Conservation (phyloP, 495 filamentous ascomycete genomes). For the Aspergillus diversus region DNA sequence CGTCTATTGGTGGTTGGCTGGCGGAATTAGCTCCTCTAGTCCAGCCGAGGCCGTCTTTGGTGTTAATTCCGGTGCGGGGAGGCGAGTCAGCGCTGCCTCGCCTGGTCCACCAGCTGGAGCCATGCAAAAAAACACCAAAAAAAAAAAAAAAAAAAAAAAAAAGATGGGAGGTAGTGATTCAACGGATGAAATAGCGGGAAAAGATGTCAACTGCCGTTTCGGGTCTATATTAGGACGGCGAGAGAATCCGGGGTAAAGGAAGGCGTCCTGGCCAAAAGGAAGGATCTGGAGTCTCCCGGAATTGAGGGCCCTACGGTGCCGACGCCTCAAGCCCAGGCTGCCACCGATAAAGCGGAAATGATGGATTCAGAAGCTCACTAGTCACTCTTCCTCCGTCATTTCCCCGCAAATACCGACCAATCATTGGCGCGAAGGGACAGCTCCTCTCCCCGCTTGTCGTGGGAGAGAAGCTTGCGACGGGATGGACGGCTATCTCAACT, state of each 20-base stretch:
- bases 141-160: background rate
- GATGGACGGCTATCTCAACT: too few relatives aligned
- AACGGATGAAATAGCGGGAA: background rate
- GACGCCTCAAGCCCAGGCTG: background rate
- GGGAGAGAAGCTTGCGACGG: too few relatives aligned
- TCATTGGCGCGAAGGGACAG: background rate
- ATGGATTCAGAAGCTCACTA: background rate
- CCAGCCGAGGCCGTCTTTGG: too few relatives aligned
- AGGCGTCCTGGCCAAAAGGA: background rate
- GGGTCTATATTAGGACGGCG: background rate
- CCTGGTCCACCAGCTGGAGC: background rate
- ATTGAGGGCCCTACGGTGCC: background rate
- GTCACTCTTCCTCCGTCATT: background rate
- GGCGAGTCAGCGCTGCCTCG: too few relatives aligned
- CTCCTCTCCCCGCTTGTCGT: background rate
- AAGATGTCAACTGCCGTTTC: background rate
- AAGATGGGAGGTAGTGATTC: background rate
- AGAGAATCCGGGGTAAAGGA: background rate
- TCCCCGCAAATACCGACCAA: background rate
- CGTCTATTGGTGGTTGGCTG: too few relatives aligned
- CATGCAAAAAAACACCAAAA: background rate
- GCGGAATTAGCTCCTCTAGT: too few relatives aligned
- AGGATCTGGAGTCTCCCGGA: background rate
- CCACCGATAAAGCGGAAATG: background rate
- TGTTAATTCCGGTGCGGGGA: too few relatives aligned